Conservation (phyloP, 805 yeast species). For the Metschnikowia orientalis region DNA sequence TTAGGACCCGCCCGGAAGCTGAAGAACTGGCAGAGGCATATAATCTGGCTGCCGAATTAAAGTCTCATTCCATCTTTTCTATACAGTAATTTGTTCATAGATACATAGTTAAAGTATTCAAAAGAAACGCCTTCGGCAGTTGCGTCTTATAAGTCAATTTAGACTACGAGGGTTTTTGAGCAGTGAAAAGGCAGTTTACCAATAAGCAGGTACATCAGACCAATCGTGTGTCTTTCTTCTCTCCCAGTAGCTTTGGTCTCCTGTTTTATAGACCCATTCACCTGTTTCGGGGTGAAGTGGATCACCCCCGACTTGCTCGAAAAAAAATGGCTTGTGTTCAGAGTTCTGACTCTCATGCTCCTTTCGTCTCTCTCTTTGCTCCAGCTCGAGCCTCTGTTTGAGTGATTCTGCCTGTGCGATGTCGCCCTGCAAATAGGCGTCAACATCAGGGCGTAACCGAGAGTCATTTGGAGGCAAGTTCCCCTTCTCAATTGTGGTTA, state of each 20-base stretch:
- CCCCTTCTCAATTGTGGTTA: conserved; percentile 65
- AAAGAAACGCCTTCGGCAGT: not conserved
- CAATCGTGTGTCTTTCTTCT: conserved; percentile 63
- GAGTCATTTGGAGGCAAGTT: conserved; percentile 81
- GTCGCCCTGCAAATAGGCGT: conserved; percentile 63
- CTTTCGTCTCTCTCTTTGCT: conserved; percentile 74
- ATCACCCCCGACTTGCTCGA: conserved; percentile 42
- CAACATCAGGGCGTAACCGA: conserved; percentile 82
- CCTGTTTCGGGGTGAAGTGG: conserved; percentile 32
- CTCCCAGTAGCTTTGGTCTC: conserved; percentile 72
- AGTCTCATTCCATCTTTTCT: too few species aligned
- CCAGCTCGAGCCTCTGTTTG: conserved; percentile 69
- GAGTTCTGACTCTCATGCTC: conserved; percentile 43
- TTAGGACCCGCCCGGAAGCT: too few species aligned
- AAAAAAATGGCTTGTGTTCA: conserved; percentile 58
- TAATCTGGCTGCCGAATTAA: too few species aligned
- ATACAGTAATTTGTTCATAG: too few species aligned
- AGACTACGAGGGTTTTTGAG: not conserved
- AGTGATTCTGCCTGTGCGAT: conserved; percentile 66
- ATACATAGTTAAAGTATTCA: not conserved
- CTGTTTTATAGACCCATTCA: conserved; percentile 54
- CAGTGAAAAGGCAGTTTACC: conserved; percentile 37
- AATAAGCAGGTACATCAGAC: conserved; percentile 50
- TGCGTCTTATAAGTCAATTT: not conserved
- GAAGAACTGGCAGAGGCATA: too few species aligned